Conservation (phyloP, 139 green algal species). For the Micromonas commoda region DNA sequence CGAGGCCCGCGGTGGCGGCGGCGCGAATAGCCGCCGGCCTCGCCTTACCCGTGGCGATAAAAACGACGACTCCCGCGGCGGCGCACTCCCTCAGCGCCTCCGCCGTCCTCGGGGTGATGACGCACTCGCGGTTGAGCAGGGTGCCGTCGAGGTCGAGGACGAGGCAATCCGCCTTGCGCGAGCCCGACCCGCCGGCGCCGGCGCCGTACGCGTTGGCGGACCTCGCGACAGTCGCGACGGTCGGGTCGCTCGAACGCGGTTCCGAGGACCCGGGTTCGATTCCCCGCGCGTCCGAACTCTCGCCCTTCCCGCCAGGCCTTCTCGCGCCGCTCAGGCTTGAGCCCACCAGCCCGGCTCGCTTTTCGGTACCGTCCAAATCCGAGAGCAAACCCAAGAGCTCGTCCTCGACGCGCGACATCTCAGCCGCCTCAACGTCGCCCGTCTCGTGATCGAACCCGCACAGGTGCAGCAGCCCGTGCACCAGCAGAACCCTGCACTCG, state of each 20-base stretch:
- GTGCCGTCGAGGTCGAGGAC: conserved; percentile 79
- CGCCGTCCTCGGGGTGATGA: not conserved
- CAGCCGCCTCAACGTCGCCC: conserved; percentile 38
- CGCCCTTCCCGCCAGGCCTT: not conserved
- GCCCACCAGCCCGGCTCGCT: not conserved
- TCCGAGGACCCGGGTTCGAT: conserved; percentile 16
- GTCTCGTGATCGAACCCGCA: conserved; percentile 81
- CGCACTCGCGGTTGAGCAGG: conserved; percentile 43
- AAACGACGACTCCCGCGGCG: conserved; percentile 57
- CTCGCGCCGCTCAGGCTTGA: not conserved
- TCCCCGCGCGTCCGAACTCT: not conserved
- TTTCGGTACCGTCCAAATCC: not conserved
- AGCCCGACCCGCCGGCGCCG: not conserved
- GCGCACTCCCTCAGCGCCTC: conserved; percentile 53
- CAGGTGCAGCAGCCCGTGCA: conserved; percentile 84
- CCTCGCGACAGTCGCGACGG: conserved; percentile 15
- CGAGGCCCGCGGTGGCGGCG: conserved; percentile 50
- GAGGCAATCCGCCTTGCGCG: conserved; percentile 41
- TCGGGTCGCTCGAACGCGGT: not conserved
- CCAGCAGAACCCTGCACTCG: conserved; percentile 65
- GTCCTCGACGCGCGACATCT: conserved; percentile 68
- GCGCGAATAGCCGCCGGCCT: conserved; percentile 69
- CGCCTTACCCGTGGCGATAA: conserved; percentile 84
- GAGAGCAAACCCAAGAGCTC: conserved; percentile 54
- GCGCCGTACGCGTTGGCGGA: not conserved